These are phyloP conservation scores for thale cress (Arabidopsis thaliana) DNA, from an alignment of 345 rosid genomes.

Conservation along the genomic window TAIR10.1 NC_003070.9:10385001-10385500, in stretches of 20 bases:
- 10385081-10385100: too few species aligned
- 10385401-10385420: constrained; percentile 59
- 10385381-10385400: constrained; percentile 87
- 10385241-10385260: constrained; percentile 67
- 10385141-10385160: background rate
- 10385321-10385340: background rate
- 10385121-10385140: too few species aligned
- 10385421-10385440: constrained; percentile 74
- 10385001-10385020: too few species aligned
- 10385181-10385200: constrained; percentile 11
- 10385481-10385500: background rate
- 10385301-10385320: constrained; percentile 8
- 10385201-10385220: constrained; percentile 42
- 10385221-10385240: constrained; percentile 76
- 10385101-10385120: too few species aligned
- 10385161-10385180: constrained; percentile 24
- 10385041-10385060: too few species aligned
- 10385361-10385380: constrained; percentile 51
- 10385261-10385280: constrained; percentile 66
- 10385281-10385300: constrained; percentile 61
- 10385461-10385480: constrained; percentile 65
- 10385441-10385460: constrained; percentile 95
- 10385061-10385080: too few species aligned
- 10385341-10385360: background rate
- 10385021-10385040: too few species aligned